Conservation (phyloP, 1,139 yeast genomes). For the Nakaseomyces uthaithaninus region DNA sequence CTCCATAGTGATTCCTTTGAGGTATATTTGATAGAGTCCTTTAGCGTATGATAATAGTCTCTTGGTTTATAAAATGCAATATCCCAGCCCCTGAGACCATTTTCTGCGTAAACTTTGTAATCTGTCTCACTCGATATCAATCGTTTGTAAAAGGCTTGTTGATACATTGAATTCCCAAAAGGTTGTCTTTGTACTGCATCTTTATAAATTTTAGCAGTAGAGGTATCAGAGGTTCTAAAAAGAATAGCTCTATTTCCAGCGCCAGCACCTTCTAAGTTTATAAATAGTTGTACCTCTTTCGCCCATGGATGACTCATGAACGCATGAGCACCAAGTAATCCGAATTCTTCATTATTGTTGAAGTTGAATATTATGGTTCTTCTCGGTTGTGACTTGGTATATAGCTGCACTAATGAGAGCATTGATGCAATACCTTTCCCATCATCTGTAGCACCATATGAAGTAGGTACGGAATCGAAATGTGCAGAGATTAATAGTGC, state of each 20-base stretch:
- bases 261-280: conserved; percentile 93
- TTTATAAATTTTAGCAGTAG: conserved; percentile 52
- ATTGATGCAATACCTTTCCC: conserved; percentile 87
- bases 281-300: conserved; percentile 50
- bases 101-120: conserved; percentile 57
- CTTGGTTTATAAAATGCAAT: conserved; percentile 70
- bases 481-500: conserved; percentile 78
- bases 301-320: conserved; percentile 75
- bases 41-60: conserved; percentile 69
- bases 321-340: conserved; percentile 72
- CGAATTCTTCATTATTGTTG: conserved; percentile 88
- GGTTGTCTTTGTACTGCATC: conserved; percentile 44
- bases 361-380: conserved; percentile 75
- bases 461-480: conserved; percentile 82
- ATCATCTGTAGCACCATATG: conserved; percentile 85
- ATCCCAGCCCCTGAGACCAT: conserved; percentile 78
- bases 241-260: conserved; percentile 84
- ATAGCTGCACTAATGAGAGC: conserved; percentile 58
- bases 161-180: conserved; percentile 70
- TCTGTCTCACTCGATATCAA: conserved; percentile 77
- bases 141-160: conserved; percentile 73
- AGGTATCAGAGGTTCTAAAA: conserved; percentile 76
- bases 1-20: conserved; percentile 63
- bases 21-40: conserved; percentile 62
- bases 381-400: conserved; percentile 42